These are phyloP conservation scores for Malus fusca DNA, from an alignment of 306 rosid species.

Conservation along the genomic window DNA sequence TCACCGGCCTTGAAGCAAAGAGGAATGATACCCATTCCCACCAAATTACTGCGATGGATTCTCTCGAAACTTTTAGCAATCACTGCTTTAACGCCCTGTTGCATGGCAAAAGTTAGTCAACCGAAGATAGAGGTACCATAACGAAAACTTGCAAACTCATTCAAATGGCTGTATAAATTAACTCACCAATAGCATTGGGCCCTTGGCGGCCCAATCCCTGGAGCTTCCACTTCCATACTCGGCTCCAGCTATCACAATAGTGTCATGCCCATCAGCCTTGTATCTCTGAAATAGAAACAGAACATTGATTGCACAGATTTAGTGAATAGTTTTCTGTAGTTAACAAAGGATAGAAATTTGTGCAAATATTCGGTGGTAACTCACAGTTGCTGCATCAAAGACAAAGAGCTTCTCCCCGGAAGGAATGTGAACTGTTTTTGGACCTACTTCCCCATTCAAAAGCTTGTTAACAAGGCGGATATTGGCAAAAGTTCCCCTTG, in stretches of 20 bases:
- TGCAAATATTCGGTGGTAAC: constrained; percentile 16
- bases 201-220: constrained; percentile 97
- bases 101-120: constrained; percentile 1
- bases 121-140: not conserved
- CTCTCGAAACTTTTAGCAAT: constrained; percentile 87
- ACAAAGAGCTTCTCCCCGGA: constrained; percentile 73
- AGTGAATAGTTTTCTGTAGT: not conserved
- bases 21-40: constrained; percentile 91
- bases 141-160: not conserved
- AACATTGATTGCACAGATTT: constrained; percentile 11
- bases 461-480: constrained; percentile 90
- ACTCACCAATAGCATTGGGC: constrained; percentile 91
- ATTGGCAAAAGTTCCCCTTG: constrained; percentile 91
- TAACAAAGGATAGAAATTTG: not conserved
- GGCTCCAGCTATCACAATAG: constrained; percentile 81
- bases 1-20: constrained; percentile 83
- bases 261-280: constrained; percentile 64
- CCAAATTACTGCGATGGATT: constrained; percentile 93
- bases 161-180: not conserved
- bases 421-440: constrained; percentile 78
- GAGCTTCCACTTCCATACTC: constrained; percentile 96
- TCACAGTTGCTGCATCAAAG: constrained; percentile 77
- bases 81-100: constrained; percentile 90
- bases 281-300: constrained; percentile 46
- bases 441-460: constrained; percentile 84